A percentile compares a stretch with the other conserved stretches of the same genome.
Evolutionary conservation across 805 yeast genomes (phyloP).

Genomic region (Ogataea philodendri): DNA sequence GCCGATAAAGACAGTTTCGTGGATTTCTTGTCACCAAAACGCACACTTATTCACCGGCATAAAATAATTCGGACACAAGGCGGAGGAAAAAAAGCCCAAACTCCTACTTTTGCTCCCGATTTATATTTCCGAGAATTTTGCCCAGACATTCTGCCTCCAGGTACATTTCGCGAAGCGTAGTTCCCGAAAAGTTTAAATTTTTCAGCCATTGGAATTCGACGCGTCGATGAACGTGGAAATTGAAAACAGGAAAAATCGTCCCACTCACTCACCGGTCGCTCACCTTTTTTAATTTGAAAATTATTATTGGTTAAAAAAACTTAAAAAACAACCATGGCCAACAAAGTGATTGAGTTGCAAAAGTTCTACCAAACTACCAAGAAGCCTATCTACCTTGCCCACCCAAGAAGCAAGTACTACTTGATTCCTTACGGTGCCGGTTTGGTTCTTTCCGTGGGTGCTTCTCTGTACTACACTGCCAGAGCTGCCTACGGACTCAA

Average conservation of each 20-base stretch:
- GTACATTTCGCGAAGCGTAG: too few relatives aligned
- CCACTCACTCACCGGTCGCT: not conserved
- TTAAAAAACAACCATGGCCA: constrained; percentile 25
- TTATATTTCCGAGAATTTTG: too few relatives aligned
- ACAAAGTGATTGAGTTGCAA: constrained; percentile 53
- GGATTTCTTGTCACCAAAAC: too few relatives aligned
- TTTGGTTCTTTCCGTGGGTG: constrained; percentile 62
- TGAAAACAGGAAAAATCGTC: too few relatives aligned
- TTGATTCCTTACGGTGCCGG: constrained; percentile 78
- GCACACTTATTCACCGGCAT: too few relatives aligned
- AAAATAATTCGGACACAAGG: too few relatives aligned
- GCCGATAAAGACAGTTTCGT: too few relatives aligned
- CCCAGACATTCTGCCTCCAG: too few relatives aligned
- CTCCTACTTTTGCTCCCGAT: too few relatives aligned
- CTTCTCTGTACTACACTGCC: constrained; percentile 66
- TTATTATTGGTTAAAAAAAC: constrained; percentile 9
- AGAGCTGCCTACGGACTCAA: constrained; percentile 73
- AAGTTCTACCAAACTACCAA: constrained; percentile 54
- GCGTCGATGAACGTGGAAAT: constrained; percentile 6
- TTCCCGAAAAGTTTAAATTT: too few relatives aligned
- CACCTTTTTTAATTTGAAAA: constrained; percentile 5
- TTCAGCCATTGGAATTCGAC: constrained; percentile 3
- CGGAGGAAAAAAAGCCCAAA: too few relatives aligned
- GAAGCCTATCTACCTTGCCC: constrained; percentile 55
- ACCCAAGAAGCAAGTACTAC: constrained; percentile 67